phyloP scores from a whole-genome alignment of 116 monocot genomes.

The Trichopus zeylanicus region DNA sequence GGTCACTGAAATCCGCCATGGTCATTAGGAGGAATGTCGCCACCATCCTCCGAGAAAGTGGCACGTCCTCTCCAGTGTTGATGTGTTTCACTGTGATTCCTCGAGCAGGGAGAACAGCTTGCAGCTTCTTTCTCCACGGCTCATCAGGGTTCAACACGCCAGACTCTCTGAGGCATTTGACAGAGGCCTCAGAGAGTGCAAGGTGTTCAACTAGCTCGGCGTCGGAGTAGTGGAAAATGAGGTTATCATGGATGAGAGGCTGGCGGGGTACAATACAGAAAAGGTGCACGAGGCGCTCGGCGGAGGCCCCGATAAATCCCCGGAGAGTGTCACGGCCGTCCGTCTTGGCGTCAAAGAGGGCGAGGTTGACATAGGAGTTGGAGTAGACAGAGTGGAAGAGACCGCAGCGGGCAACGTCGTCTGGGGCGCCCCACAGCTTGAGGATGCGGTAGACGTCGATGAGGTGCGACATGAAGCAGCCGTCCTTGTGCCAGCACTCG shows the following conservation, averaged over 20 bases:
- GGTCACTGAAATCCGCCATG: constrained; percentile 92
- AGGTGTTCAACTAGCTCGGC: constrained; percentile 46
- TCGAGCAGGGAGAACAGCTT: constrained; percentile 29
- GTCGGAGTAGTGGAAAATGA: constrained; percentile 65
- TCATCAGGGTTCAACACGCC: constrained; percentile 9
- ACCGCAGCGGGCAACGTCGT: constrained; percentile 61
- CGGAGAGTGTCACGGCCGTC: constrained; percentile 45
- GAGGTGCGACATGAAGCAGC: constrained; percentile 83
- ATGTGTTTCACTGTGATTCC: constrained; percentile 62
- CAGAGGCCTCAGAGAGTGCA: constrained; percentile 18
- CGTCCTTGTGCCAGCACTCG: constrained; percentile 97
- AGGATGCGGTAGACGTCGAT: constrained; percentile 72
- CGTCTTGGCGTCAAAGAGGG: constrained; percentile 64
- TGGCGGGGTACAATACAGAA: constrained; percentile 84
- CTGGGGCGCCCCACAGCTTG: constrained; percentile 58
- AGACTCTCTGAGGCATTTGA: constrained; percentile 14
- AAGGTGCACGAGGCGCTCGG: constrained; percentile 76
- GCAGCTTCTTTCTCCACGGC: constrained; percentile 54
- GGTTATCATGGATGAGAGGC: constrained; percentile 63
- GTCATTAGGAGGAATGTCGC: constrained; percentile 71
- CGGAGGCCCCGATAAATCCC: constrained; percentile 32
- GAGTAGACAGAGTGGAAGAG: constrained; percentile 96
- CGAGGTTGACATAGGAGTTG: constrained; percentile 97
- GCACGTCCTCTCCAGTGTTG: constrained; percentile 51
- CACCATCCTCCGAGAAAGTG: constrained; percentile 43